Evolutionary conservation across 805 yeast species (phyloP).

Genomic region (Kodamaea hsintzibuensis): DNA sequence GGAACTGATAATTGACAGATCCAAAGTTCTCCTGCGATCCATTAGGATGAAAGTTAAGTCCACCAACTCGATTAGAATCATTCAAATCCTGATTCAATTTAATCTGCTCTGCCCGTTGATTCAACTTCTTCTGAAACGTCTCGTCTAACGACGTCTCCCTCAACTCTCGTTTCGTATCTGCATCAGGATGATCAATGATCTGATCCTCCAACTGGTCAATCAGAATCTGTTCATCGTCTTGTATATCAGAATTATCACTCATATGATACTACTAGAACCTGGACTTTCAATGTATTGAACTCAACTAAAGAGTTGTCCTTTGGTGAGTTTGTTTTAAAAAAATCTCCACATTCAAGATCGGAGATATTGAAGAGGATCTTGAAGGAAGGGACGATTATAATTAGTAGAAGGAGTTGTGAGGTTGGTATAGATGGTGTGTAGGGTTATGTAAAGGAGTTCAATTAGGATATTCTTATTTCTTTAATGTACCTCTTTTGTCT

Average conservation of each 20-base stretch:
- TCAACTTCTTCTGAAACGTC: constrained; percentile 42
- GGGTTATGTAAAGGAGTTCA: too few relatives aligned
- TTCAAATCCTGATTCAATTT: constrained; percentile 10
- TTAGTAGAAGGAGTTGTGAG: too few relatives aligned
- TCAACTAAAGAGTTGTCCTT: background rate
- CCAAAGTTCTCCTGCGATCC: constrained; percentile 15
- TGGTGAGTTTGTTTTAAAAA: background rate
- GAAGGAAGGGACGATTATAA: too few relatives aligned
- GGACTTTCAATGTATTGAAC: background rate
- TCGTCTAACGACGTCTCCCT: constrained; percentile 36
- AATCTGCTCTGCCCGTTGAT: constrained; percentile 44
- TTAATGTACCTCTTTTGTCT: too few relatives aligned
- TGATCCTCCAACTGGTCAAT: constrained; percentile 50
- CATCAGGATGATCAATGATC: constrained; percentile 45
- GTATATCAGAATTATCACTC: background rate
- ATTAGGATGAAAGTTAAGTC: constrained; percentile 5
- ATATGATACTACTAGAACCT: background rate
- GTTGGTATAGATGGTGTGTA: too few relatives aligned
- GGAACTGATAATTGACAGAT: constrained; percentile 23
- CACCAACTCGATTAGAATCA: constrained; percentile 8
- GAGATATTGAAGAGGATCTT: background rate
- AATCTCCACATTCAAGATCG: background rate
- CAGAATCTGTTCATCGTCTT: constrained; percentile 31
- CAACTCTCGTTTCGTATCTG: constrained; percentile 29
- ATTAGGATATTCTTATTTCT: too few relatives aligned